Evolutionary conservation across 2,329 filamentous ascomycete species (phyloP), one percentile per base, ranked within the genome.

Genomic region (Clonostachys sp.): DNA sequence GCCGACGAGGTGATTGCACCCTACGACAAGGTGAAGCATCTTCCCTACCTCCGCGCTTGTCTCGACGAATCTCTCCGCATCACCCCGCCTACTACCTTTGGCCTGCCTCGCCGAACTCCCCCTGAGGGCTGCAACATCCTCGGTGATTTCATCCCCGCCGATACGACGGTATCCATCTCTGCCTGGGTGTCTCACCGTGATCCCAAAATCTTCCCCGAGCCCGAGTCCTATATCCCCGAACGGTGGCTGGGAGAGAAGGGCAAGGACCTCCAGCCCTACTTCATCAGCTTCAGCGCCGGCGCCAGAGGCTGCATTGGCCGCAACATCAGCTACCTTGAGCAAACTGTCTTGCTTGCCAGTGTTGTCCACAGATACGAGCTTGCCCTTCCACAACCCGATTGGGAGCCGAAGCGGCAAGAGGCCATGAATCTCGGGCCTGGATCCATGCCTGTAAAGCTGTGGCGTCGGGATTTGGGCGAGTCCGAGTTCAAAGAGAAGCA

Each of bases 241-340:
- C 40, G 51, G n/a, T 53, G 51, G 51, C 20, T 44, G 13, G 12
- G 18, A n/a, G 42, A 44, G 13, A 34, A 33, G 17, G 24, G 24
- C 24, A 30, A 30, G 24, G 24, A 30, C 9, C 24, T 30, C 9
- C 24, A 30, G 24, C 24, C 24, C 24, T 30, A 30, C 24, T 30
- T 30, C 24, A 30, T 30, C 24, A 30, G 24, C 24, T 30, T 30
- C 24, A 30, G 24, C 24, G 70, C 65, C 42, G 72, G 70, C 2
- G 60, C 61, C 5, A 54, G 72, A 13, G 58, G 58, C n/a, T 75
- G 73, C 46, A 56, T 75, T 5, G 72, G 73, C 1, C 57, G 63
- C 34, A 67, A 66, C 34, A 65, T 66, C 14, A 61, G 57, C 4
- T 62, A 73, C 47, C 56, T 77, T 9, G 73, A 77, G 55, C 72